These are phyloP conservation scores for Trichoderma endophyticum DNA, from an alignment of 2,329 filamentous ascomycete species.

Conservation along the genomic window DNA sequence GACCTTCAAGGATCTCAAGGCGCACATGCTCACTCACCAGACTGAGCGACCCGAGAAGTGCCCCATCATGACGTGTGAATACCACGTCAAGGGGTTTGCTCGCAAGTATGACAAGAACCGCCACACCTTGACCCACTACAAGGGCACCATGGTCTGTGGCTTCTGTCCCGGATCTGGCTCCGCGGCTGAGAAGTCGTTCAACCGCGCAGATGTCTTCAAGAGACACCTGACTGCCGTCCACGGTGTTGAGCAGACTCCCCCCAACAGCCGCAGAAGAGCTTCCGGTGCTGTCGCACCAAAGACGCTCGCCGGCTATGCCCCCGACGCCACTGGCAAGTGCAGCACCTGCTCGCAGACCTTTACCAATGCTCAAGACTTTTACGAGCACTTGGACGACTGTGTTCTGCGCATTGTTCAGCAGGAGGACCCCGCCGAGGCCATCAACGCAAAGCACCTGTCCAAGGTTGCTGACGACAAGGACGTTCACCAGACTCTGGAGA, in stretches of 20 bases:
- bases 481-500: conserved; percentile 60
- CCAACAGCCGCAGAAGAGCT: conserved; percentile 80
- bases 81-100: conserved; percentile 87
- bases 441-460: conserved; percentile 64
- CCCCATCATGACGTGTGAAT: conserved; percentile 87
- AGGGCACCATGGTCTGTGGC: conserved; percentile 94
- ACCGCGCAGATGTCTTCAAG: conserved; percentile 94
- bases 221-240: conserved; percentile 87
- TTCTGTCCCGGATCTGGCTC: conserved; percentile 90
- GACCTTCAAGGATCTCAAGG: conserved; percentile 86
- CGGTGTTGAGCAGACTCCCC: conserved; percentile 86
- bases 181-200: conserved; percentile 89
- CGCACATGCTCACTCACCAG: conserved; percentile 92
- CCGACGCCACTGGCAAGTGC: conserved; percentile 87
- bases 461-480: conserved; percentile 63
- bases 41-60: conserved; percentile 91
- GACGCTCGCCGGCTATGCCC: conserved; percentile 67
- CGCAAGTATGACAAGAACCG: conserved; percentile 96
- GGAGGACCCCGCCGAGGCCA: conserved; percentile 65
- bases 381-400: conserved; percentile 87
- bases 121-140: conserved; percentile 92
- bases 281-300: conserved; percentile 46
- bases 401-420: conserved; percentile 69
- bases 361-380: conserved; percentile 92
- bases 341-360: conserved; percentile 92